Evolutionary conservation across 2,329 filamentous ascomycete genomes (phyloP).

Genomic region (Diplodia corticola): DNA sequence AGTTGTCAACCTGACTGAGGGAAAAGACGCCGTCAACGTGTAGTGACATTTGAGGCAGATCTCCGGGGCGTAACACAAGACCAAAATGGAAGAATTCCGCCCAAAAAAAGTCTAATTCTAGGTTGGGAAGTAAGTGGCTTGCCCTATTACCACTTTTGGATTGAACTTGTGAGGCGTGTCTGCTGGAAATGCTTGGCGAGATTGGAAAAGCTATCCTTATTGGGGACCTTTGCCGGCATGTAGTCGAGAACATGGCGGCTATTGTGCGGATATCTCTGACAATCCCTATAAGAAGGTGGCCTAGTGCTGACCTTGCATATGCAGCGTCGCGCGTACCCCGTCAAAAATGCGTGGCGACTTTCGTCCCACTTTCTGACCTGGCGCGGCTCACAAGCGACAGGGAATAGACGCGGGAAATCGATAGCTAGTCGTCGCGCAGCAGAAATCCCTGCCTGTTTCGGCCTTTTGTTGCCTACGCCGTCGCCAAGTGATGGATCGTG

Average conservation of each 20-base stretch:
- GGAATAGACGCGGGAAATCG: background rate
- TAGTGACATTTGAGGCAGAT: background rate
- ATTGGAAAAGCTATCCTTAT: no score
- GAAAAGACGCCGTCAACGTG: constrained; percentile 28
- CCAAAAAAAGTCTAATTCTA: no score
- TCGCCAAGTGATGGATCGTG: background rate
- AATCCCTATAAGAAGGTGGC: background rate
- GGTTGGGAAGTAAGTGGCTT: no score
- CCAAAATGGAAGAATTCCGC: no score
- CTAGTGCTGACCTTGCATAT: background rate
- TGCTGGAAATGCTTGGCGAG: no score
- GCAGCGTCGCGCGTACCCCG: background rate
- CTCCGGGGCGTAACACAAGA: no score
- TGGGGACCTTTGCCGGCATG: no score
- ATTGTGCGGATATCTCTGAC: no score
- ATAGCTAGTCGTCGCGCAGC: background rate
- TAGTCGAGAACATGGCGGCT: no score
- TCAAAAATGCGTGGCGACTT: background rate
- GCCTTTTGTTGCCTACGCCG: background rate
- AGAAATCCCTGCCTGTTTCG: background rate
- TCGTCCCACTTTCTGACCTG: background rate
- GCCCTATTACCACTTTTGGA: no score
- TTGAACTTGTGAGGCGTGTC: no score
- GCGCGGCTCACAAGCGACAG: background rate
- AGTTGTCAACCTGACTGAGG: constrained; percentile 32